These are phyloP conservation scores for Ganoderma lucidum DNA, from an alignment of 1,284 basidiomycete genomes.

Conservation along the genomic window DNA sequence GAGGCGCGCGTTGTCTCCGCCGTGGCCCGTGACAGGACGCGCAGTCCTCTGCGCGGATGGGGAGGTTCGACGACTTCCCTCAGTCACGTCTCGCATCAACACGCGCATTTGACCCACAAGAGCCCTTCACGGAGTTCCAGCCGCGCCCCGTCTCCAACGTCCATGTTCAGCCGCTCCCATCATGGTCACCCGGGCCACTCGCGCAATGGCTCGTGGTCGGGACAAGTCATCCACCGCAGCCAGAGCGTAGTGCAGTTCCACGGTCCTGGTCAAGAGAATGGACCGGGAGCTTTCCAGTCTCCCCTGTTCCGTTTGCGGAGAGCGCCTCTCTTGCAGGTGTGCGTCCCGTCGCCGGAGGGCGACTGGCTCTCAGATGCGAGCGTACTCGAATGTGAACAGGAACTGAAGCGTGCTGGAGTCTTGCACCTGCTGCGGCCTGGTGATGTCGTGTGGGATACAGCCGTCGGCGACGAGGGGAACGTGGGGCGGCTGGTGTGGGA, in stretches of 20 bases:
- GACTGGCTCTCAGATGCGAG: slow-evolving; percentile 83
- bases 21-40: slow-evolving; percentile 18
- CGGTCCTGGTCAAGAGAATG: slow-evolving; percentile 18
- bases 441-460: slow-evolving; percentile 85
- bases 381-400: slow-evolving; percentile 80
- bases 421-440: slow-evolving; percentile 67
- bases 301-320: slow-evolving; percentile 72
- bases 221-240: slow-evolving; percentile 21
- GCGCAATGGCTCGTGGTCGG: slow-evolving; percentile 17
- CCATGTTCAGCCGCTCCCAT: slow-evolving; percentile 50
- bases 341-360: slow-evolving; percentile 82
- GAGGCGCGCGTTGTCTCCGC: slow-evolving; percentile 47
- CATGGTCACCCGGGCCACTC: slow-evolving; percentile 43
- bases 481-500: slow-evolving; percentile 83
- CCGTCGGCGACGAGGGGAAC: slow-evolving; percentile 84
- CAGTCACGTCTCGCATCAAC: slow-evolving; percentile 22
- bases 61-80: slow-evolving; percentile 28
- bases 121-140: slow-evolving; percentile 55
- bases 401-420: slow-evolving; percentile 73
- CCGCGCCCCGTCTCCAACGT: slow-evolving; percentile 69
- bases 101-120: slow-evolving; percentile 11
- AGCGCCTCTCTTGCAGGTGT: slow-evolving; percentile 78
- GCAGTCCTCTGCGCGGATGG: slow-evolving; percentile 23
- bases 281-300: slow-evolving; percentile 57
- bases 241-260: slow-evolving; percentile 13